These are phyloP conservation scores for Chytriomyces hyalinus DNA, from an alignment of 192 early-diverging fungal genomes.

Conservation along the genomic window DNA sequence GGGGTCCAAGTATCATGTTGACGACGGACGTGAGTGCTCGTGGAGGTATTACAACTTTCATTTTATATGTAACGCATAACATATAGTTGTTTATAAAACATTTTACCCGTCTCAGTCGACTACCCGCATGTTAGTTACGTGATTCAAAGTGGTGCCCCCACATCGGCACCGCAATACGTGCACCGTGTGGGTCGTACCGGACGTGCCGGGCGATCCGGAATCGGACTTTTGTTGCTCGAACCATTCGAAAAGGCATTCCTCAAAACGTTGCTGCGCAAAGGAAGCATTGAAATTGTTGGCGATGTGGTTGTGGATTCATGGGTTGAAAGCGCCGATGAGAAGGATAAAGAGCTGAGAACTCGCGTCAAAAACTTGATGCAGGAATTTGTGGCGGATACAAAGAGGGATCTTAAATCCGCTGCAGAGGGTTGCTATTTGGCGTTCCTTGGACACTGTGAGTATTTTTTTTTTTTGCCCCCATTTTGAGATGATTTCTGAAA, in stretches of 20 bases:
- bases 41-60: constrained; percentile 49
- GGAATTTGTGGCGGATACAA: constrained; percentile 4
- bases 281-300: constrained; percentile 35
- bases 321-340: constrained; percentile 30
- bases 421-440: constrained; percentile 63
- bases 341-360: constrained; percentile 35
- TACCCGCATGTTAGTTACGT: constrained; percentile 93
- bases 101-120: constrained; percentile 64
- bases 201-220: constrained; percentile 89
- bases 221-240: constrained; percentile 80
- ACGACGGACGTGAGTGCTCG: constrained; percentile 97
- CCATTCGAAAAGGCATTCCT: constrained; percentile 82
- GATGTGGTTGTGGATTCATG: constrained; percentile 21
- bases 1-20: constrained; percentile 70
- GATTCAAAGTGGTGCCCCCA: constrained; percentile 86
- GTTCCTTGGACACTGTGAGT: constrained; percentile 69
- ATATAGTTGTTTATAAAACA: background rate
- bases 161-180: constrained; percentile 86
- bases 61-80: no score
- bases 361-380: constrained; percentile 15
- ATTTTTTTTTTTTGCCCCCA: background rate
- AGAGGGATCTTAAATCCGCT: constrained; percentile 38
- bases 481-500: background rate
- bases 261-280: constrained; percentile 34
- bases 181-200: constrained; percentile 97